These are phyloP conservation scores for Nannizziopsis barbatae DNA, from an alignment of 2,329 filamentous ascomycete genomes.

Conservation along the genomic window DNA sequence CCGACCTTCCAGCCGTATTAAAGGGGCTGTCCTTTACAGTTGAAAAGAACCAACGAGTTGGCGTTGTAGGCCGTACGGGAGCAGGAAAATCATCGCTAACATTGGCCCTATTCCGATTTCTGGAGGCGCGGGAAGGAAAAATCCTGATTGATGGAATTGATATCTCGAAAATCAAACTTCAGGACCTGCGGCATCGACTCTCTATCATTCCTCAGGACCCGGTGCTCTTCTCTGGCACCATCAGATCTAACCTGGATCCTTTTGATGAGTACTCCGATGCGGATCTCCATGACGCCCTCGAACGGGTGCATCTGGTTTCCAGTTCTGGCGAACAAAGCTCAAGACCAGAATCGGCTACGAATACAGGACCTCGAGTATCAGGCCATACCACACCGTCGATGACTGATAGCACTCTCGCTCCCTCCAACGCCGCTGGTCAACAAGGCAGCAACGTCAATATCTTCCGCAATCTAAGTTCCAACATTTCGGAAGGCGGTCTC, in stretches of 20 bases:
- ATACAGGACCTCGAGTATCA: neutral
- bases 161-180: slow-evolving; percentile 58
- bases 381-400: slow-evolving; percentile 16
- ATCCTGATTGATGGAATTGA: slow-evolving; percentile 64
- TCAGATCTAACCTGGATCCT: slow-evolving; percentile 66
- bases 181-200: slow-evolving; percentile 59
- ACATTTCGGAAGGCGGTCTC: slow-evolving; percentile 59
- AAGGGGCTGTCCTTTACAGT: slow-evolving; percentile 58
- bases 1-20: slow-evolving; percentile 58
- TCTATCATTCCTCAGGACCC: slow-evolving; percentile 78
- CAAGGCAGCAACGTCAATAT: slow-evolving; percentile 46
- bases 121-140: slow-evolving; percentile 55
- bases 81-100: slow-evolving; percentile 69
- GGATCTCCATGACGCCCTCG: slow-evolving; percentile 58
- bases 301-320: slow-evolving; percentile 56
- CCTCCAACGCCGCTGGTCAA: slow-evolving; percentile 14
- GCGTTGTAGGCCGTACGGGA: slow-evolving; percentile 67
- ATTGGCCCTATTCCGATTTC: slow-evolving; percentile 64
- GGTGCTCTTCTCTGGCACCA: slow-evolving; percentile 67
- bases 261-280: slow-evolving; percentile 59
- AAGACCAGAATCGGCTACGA: neutral
- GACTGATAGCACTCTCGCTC: slow-evolving; percentile 4
- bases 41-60: slow-evolving; percentile 56
- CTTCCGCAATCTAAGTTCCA: slow-evolving; percentile 51
- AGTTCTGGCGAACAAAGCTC: slow-evolving; percentile 25